These are phyloP conservation scores for Hypoxylon perforatum DNA, from an alignment of 495 filamentous ascomycete genomes.

Conservation along the genomic window DNA sequence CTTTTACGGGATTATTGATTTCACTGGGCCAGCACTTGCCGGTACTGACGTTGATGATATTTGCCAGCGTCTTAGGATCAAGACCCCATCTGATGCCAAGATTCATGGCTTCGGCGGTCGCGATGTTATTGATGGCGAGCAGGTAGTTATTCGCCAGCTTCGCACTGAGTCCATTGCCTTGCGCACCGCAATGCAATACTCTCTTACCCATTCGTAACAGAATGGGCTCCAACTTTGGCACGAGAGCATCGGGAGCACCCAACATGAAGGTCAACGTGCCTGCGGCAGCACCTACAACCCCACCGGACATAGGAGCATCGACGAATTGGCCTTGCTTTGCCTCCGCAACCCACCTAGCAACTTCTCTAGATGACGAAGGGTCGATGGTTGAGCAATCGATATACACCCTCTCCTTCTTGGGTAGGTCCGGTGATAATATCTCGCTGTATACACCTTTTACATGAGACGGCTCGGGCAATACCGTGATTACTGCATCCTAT, in stretches of 20 bases:
- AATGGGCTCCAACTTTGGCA: conserved; percentile 70
- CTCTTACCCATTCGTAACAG: conserved; percentile 84
- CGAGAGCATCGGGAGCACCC: conserved; percentile 68
- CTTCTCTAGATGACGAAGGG: conserved; percentile 75
- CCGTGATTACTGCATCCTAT: conserved; percentile 81
- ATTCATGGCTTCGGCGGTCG: conserved; percentile 92
- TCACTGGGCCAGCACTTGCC: conserved; percentile 93
- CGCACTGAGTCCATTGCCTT: conserved; percentile 81
- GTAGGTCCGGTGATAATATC: conserved; percentile 66
- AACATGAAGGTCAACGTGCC: conserved; percentile 89
- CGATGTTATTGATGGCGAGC: conserved; percentile 91
- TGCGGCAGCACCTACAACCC: conserved; percentile 81
- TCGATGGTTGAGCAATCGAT: conserved; percentile 91
- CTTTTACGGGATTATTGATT: conserved; percentile 91
- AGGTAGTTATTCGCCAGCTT: conserved; percentile 97
- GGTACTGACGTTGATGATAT: conserved; percentile 85
- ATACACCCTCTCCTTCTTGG: conserved; percentile 68
- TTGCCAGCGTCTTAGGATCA: conserved; percentile 79
- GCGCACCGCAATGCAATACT: conserved; percentile 81
- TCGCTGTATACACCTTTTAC: conserved; percentile 77
- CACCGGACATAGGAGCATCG: conserved; percentile 87
- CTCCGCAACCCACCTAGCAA: conserved; percentile 70
- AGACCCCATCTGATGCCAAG: conserved; percentile 86
- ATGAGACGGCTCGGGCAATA: conserved; percentile 82
- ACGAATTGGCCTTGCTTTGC: conserved; percentile 70